Conservation (phyloP, 2,329 filamentous ascomycete species). For the Aspergillus sergii region DNA sequence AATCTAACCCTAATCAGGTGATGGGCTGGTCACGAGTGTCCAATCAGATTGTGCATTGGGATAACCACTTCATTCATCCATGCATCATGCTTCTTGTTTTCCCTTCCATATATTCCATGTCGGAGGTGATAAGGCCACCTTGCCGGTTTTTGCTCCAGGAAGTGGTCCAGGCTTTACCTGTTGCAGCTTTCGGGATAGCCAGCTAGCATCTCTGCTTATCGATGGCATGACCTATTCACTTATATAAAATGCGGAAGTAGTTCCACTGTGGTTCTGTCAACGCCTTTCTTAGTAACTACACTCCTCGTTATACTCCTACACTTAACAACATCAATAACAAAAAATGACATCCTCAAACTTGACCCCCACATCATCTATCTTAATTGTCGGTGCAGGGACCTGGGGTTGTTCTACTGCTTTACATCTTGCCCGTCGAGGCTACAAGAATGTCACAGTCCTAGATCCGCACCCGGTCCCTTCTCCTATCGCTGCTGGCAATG, state of each 20-base stretch:
- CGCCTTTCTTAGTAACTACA: not conserved
- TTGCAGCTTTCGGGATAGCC: not conserved
- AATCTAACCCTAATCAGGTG: not conserved
- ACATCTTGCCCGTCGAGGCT: conserved; percentile 53
- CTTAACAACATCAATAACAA: not conserved
- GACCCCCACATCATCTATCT: conserved; percentile 24
- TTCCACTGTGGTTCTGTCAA: not conserved
- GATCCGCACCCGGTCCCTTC: conserved; percentile 52
- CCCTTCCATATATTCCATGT: not conserved
- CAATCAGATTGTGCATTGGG: not conserved
- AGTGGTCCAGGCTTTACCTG: not conserved
- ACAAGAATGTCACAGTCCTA: conserved; percentile 52
- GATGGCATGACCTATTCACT: not conserved
- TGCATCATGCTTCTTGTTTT: not conserved
- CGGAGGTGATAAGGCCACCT: not conserved
- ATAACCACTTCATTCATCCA: not conserved
- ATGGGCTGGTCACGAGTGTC: not conserved
- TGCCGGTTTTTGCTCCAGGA: not conserved
- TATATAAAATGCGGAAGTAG: not conserved
- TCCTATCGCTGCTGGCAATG: conserved; percentile 53
- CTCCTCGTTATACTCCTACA: not conserved
- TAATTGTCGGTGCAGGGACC: conserved; percentile 55
- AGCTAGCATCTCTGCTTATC: not conserved
- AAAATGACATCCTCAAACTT: conserved; percentile 1
- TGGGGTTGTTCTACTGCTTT: conserved; percentile 58